phyloP scores from a whole-genome alignment of 495 filamentous ascomycete genomes.

The Cenococcum geophilum region DNA sequence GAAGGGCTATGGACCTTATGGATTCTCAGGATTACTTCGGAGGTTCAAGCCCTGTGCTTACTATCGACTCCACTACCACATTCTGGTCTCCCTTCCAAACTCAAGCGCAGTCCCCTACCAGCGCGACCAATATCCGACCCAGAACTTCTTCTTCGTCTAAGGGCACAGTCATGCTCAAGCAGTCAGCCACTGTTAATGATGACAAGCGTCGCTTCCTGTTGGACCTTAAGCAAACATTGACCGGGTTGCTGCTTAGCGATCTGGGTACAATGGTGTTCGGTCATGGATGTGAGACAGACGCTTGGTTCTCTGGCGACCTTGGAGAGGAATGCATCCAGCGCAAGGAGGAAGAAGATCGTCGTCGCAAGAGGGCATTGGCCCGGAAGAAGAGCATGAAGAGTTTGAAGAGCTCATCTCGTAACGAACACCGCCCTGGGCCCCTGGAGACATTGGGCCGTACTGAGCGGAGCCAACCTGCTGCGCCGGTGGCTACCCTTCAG shows the following conservation, averaged over 20 bases:
- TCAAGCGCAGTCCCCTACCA: slow-evolving; percentile 44
- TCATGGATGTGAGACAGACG: slow-evolving; percentile 85
- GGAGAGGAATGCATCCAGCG: slow-evolving; percentile 72
- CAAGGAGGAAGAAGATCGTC: slow-evolving; percentile 58
- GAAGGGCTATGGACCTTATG: slow-evolving; percentile 50
- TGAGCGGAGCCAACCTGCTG: slow-evolving; percentile 43
- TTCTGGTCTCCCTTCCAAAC: slow-evolving; percentile 78
- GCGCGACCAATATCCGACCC: slow-evolving; percentile 38
- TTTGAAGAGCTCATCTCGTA: slow-evolving; percentile 31
- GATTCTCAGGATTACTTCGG: slow-evolving; percentile 69
- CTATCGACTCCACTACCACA: slow-evolving; percentile 70
- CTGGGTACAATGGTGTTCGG: slow-evolving; percentile 78
- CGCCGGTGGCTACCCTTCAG: slow-evolving; percentile 44
- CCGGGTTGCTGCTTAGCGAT: slow-evolving; percentile 82
- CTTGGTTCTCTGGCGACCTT: slow-evolving; percentile 72
- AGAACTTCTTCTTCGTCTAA: slow-evolving; percentile 49
- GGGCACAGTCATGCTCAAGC: slow-evolving; percentile 53
- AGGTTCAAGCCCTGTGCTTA: slow-evolving; percentile 59
- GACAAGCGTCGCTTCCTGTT: slow-evolving; percentile 63
- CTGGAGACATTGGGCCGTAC: slow-evolving; percentile 39
- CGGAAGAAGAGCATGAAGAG: slow-evolving; percentile 47
- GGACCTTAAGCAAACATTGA: slow-evolving; percentile 71
- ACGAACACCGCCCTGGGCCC: slow-evolving; percentile 26
- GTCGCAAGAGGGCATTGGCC: slow-evolving; percentile 44
- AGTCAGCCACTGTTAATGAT: slow-evolving; percentile 37